Evolutionary conservation across 1,284 basidiomycete species (phyloP).

Genomic region (Cryptococcus jaspeensis): DNA sequence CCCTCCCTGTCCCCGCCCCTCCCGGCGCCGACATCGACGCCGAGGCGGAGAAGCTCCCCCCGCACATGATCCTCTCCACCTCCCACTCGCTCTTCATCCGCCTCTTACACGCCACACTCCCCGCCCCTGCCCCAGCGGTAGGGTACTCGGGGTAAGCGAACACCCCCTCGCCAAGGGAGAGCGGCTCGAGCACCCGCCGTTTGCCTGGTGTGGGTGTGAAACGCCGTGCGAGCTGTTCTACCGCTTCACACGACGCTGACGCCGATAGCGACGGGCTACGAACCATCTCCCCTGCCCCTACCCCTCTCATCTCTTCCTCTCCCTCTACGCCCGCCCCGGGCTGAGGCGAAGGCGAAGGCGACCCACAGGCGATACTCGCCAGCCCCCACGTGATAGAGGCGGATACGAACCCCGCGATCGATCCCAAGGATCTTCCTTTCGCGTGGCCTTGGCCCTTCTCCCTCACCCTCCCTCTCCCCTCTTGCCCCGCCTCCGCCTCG

Average conservation of each 20-base stretch:
- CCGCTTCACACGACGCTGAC: slow-evolving; percentile 12
- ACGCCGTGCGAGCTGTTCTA: slow-evolving; percentile 23
- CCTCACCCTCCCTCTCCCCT: not conserved
- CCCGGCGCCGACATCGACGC: not conserved
- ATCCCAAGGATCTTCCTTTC: slow-evolving; percentile 24
- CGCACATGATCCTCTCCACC: slow-evolving; percentile 23
- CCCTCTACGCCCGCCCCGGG: not conserved
- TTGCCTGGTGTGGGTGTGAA: slow-evolving; percentile 23
- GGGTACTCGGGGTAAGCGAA: not conserved
- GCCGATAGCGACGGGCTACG: too few relatives aligned
- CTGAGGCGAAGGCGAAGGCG: not conserved
- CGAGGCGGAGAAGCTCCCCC: too few relatives aligned
- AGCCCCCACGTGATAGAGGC: slow-evolving; percentile 13
- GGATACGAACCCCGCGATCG: slow-evolving; percentile 20
- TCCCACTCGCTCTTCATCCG: slow-evolving; percentile 21
- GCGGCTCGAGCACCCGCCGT: slow-evolving; percentile 28
- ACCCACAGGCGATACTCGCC: not conserved
- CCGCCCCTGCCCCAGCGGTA: not conserved
- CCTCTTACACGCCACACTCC: slow-evolving; percentile 16
- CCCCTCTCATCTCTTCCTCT: slow-evolving; percentile 14
- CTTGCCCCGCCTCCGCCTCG: too few relatives aligned
- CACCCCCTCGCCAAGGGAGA: slow-evolving; percentile 7
- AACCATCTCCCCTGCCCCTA: too few relatives aligned
- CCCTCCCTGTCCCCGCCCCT: not conserved
- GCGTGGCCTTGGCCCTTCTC: slow-evolving; percentile 11